Conservation (phyloP, 495 filamentous ascomycete species). For the Penicillium robsamsonii region DNA sequence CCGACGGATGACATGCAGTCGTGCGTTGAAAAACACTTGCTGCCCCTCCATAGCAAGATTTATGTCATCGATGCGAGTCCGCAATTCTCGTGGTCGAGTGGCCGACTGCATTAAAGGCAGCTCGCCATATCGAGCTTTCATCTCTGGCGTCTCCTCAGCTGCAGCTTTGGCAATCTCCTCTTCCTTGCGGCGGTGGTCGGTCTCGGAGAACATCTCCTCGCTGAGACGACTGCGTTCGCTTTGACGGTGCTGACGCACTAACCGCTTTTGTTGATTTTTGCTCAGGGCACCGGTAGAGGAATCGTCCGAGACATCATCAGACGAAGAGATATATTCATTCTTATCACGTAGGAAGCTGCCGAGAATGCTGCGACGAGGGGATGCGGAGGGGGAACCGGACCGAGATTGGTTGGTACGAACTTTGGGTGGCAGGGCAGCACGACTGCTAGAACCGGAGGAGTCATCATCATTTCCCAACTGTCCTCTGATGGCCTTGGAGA, state of each 20-base stretch:
- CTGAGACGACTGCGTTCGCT: slow-evolving; percentile 46
- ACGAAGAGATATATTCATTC: slow-evolving; percentile 40
- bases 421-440: slow-evolving; percentile 16
- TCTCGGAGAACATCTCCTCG: slow-evolving; percentile 52
- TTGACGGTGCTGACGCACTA: slow-evolving; percentile 43
- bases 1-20: slow-evolving; percentile 77
- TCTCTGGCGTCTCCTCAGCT: slow-evolving; percentile 47
- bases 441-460: slow-evolving; percentile 20
- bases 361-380: slow-evolving; percentile 44
- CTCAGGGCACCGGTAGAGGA: slow-evolving; percentile 38
- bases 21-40: slow-evolving; percentile 71
- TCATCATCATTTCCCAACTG: slow-evolving; percentile 21
- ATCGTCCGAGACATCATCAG: slow-evolving; percentile 50
- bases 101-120: slow-evolving; percentile 52
- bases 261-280: slow-evolving; percentile 55
- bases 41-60: slow-evolving; percentile 61
- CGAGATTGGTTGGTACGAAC: slow-evolving; percentile 21
- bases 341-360: slow-evolving; percentile 41
- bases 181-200: slow-evolving; percentile 44
- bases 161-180: slow-evolving; percentile 40
- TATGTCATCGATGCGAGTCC: slow-evolving; percentile 51
- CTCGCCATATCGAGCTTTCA: slow-evolving; percentile 61
- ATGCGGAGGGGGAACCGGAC: slow-evolving; percentile 17
- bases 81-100: slow-evolving; percentile 35
- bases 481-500: slow-evolving; percentile 42